Percentiles rank a stretch among this genome's conserved stretches.
Conservation (phyloP, 202 grass and related monocot genomes). For the Zoysia matrella region DNA sequence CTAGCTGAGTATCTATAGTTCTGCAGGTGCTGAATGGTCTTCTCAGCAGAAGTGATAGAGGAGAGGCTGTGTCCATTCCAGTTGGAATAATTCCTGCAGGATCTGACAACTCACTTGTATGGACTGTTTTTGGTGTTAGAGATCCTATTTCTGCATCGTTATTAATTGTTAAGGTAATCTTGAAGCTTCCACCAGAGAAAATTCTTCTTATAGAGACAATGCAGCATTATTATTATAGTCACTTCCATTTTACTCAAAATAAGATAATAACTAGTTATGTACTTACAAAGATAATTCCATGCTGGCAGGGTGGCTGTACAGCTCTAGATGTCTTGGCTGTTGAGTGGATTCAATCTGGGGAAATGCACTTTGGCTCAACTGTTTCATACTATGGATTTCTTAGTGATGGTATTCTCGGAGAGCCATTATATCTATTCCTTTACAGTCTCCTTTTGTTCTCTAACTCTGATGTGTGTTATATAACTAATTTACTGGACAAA, state of each 20-base stretch:
- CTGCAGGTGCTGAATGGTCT: slow-evolving; percentile 91
- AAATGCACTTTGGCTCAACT: slow-evolving; percentile 90
- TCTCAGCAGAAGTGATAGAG: slow-evolving; percentile 83
- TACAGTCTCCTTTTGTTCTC: not conserved
- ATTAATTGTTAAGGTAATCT: slow-evolving; percentile 79
- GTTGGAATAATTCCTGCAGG: slow-evolving; percentile 99
- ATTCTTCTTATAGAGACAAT: slow-evolving; percentile 6
- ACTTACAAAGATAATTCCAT: slow-evolving; percentile 39
- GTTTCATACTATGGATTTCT: slow-evolving; percentile 98
- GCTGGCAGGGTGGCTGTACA: slow-evolving; percentile 76
- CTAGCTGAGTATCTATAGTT: slow-evolving; percentile 37
- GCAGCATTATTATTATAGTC: slow-evolving; percentile 18
- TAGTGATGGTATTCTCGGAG: slow-evolving; percentile 79
- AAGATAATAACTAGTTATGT: slow-evolving; percentile 21
- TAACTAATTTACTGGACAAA: not conserved
- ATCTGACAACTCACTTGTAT: slow-evolving; percentile 98
- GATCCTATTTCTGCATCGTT: slow-evolving; percentile 94
- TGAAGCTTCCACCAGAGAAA: not conserved
- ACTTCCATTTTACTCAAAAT: slow-evolving; percentile 6
- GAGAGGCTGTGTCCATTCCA: slow-evolving; percentile 91
- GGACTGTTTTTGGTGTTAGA: slow-evolving; percentile 93
- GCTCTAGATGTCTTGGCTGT: slow-evolving; percentile 80
- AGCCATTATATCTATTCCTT: slow-evolving; percentile 20
- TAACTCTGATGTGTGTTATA: not conserved
- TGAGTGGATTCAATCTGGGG: slow-evolving; percentile 85